phyloP scores from a whole-genome alignment of 2,329 filamentous ascomycete species.

The Clonostachys rosea region DNA sequence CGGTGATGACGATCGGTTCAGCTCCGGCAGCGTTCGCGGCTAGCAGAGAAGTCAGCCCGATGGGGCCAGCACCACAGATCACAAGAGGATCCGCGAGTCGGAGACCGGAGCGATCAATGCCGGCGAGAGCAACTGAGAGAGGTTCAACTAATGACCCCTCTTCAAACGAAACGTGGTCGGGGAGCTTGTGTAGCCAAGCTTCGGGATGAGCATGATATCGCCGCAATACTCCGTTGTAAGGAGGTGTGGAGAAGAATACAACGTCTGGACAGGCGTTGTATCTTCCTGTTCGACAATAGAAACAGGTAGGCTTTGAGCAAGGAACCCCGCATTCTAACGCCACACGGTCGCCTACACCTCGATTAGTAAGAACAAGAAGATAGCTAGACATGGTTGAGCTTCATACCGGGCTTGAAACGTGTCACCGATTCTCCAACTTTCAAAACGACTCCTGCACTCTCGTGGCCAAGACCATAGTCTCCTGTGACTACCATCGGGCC shows the following conservation, averaged over 20 bases:
- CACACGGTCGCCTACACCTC: slow-evolving; percentile 46
- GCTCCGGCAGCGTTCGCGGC: slow-evolving; percentile 57
- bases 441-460: slow-evolving; percentile 57
- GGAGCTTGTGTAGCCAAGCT: slow-evolving; percentile 51
- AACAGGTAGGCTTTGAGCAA: slow-evolving; percentile 44
- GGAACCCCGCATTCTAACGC: slow-evolving; percentile 61
- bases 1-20: slow-evolving; percentile 59
- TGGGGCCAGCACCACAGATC: slow-evolving; percentile 59
- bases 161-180: slow-evolving; percentile 48
- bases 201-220: slow-evolving; percentile 53
- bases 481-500: slow-evolving; percentile 57
- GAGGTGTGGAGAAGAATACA: slow-evolving; percentile 53
- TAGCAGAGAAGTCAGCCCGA: slow-evolving; percentile 54
- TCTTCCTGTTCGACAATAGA: slow-evolving; percentile 48
- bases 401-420: slow-evolving; percentile 37
- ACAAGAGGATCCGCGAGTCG: slow-evolving; percentile 49
- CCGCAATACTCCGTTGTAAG: slow-evolving; percentile 52
- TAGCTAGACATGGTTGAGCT: background rate
- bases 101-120: slow-evolving; percentile 47
- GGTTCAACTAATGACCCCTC: slow-evolving; percentile 62
- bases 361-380: slow-evolving; percentile 1
- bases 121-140: slow-evolving; percentile 58
- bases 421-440: slow-evolving; percentile 50
- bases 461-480: slow-evolving; percentile 62
- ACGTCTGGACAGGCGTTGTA: slow-evolving; percentile 59